These are phyloP conservation scores for Azolla pinnata DNA, from an alignment of 75 land plant species.

Conservation along the genomic window DNA sequence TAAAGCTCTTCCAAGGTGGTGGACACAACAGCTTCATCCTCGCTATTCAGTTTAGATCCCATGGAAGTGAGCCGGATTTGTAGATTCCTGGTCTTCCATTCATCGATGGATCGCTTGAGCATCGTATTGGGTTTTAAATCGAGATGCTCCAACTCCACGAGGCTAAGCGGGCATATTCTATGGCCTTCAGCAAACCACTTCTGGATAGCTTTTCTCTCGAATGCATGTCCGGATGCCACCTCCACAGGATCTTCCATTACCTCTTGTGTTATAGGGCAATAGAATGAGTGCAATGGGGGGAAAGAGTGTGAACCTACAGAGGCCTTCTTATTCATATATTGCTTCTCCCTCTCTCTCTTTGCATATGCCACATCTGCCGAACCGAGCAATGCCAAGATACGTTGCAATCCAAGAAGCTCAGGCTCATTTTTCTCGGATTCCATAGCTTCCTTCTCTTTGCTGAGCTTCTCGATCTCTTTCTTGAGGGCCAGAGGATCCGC, in stretches of 20 bases:
- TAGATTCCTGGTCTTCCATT: slow-evolving; percentile 61
- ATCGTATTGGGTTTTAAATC: slow-evolving; percentile 45
- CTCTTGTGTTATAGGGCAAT: slow-evolving; percentile 58
- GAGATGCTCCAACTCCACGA: slow-evolving; percentile 25
- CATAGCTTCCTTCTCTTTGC: slow-evolving; percentile 45
- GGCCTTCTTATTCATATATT: slow-evolving; percentile 34
- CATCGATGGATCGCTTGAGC: slow-evolving; percentile 48
- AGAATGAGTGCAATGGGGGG: slow-evolving; percentile 55
- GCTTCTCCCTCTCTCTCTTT: slow-evolving; percentile 32
- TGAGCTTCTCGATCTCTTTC: slow-evolving; percentile 22
- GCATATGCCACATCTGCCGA: slow-evolving; percentile 53
- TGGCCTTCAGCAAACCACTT: slow-evolving; percentile 60
- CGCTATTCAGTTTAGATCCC: slow-evolving; percentile 28
- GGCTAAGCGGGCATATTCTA: slow-evolving; percentile 46
- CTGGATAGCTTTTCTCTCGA: slow-evolving; percentile 51
- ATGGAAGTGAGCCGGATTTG: slow-evolving; percentile 34
- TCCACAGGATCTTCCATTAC: slow-evolving; percentile 74
- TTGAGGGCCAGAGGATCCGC: slow-evolving; percentile 7
- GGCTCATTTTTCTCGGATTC: slow-evolving; percentile 37
- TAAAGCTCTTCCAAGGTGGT: slow-evolving; percentile 24
- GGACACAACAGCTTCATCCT: slow-evolving; percentile 31
- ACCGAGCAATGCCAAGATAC: slow-evolving; percentile 42
- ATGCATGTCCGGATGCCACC: slow-evolving; percentile 61
- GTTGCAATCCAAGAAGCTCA: slow-evolving; percentile 53
- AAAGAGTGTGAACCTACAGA: slow-evolving; percentile 40